A percentile compares a stretch with the other conserved stretches of the same genome.
These are phyloP conservation scores for Pestalotiopsis sp. DNA, from an alignment of 2,329 filamentous ascomycete species.

Conservation along the genomic window DNA sequence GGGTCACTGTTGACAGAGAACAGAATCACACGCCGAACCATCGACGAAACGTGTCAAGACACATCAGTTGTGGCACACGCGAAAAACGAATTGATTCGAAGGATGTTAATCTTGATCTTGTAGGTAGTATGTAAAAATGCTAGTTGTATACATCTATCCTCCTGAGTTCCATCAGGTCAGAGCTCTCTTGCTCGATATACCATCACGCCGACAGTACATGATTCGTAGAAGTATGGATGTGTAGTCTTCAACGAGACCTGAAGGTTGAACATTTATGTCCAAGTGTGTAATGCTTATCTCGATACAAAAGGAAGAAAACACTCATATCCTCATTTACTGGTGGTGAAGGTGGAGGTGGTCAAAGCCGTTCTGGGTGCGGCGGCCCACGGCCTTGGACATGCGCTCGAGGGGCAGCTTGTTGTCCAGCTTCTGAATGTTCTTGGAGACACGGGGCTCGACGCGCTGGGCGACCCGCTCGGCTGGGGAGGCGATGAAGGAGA, in stretches of 20 bases:
- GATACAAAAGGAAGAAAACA: neutral
- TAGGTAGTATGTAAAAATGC: neutral
- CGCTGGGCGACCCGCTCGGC: constrained; percentile 50
- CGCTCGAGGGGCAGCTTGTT: constrained; percentile 51
- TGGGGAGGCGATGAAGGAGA: constrained; percentile 54
- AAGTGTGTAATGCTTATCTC: neutral
- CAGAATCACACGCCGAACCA: neutral
- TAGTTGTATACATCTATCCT: neutral
- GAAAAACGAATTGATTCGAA: neutral
- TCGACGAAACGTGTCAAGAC: neutral
- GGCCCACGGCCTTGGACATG: constrained; percentile 51
- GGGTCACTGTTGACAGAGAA: neutral
- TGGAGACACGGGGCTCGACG: constrained; percentile 49
- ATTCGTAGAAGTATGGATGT: neutral
- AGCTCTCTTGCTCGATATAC: constrained; percentile 9
- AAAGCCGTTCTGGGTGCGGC: constrained; percentile 49
- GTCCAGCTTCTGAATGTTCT: constrained; percentile 48
- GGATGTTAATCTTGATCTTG: neutral
- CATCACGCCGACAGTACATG: constrained; percentile 5
- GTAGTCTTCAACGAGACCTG: constrained; percentile 1
- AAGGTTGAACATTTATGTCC: neutral
- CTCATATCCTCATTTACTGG: neutral
- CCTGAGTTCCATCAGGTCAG: constrained; percentile 3
- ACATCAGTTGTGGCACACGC: neutral
- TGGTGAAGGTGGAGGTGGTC: constrained; percentile 27